A percentile compares a stretch with the other conserved stretches of the same genome.
These are phyloP conservation scores for Fomitopsis serialis DNA, from an alignment of 768 basidiomycete species.

Conservation along the genomic window DNA sequence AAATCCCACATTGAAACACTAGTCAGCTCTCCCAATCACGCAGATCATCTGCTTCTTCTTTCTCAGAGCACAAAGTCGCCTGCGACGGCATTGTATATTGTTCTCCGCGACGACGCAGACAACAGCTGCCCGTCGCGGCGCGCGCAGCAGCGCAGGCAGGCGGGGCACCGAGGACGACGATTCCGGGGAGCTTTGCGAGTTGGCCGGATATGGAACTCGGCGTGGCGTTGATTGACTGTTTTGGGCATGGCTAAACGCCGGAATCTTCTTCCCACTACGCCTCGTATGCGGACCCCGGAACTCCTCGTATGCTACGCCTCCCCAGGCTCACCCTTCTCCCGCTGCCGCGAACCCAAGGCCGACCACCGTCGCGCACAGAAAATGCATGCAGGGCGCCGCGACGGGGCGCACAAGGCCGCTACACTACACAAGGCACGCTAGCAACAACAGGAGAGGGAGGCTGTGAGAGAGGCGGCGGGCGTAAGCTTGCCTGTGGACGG, in stretches of 20 bases:
- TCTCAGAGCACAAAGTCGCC: background rate
- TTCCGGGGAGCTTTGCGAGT: background rate
- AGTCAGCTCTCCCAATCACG: constrained; percentile 7
- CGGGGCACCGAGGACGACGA: background rate
- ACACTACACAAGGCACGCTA: too few species aligned
- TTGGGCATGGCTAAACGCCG: constrained; percentile 14
- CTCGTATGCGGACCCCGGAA: constrained; percentile 17
- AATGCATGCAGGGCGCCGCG: background rate
- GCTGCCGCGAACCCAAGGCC: background rate
- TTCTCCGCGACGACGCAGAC: background rate
- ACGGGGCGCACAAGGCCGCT: too few species aligned
- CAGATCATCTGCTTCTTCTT: constrained; percentile 3
- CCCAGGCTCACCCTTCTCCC: background rate
- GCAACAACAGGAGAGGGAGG: background rate
- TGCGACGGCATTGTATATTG: background rate
- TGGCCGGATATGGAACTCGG: constrained; percentile 11
- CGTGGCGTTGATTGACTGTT: constrained; percentile 26
- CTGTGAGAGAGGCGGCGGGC: background rate
- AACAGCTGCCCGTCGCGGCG: background rate
- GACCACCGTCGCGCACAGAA: background rate
- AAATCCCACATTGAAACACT: constrained; percentile 15
- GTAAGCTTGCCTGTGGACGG: background rate
- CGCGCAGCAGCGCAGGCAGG: background rate
- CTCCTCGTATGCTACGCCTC: constrained; percentile 3
- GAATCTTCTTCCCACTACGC: constrained; percentile 23